These are phyloP conservation scores for Ophiostoma australiae DNA, from an alignment of 2,329 filamentous ascomycete species.

Conservation along the genomic window DNA sequence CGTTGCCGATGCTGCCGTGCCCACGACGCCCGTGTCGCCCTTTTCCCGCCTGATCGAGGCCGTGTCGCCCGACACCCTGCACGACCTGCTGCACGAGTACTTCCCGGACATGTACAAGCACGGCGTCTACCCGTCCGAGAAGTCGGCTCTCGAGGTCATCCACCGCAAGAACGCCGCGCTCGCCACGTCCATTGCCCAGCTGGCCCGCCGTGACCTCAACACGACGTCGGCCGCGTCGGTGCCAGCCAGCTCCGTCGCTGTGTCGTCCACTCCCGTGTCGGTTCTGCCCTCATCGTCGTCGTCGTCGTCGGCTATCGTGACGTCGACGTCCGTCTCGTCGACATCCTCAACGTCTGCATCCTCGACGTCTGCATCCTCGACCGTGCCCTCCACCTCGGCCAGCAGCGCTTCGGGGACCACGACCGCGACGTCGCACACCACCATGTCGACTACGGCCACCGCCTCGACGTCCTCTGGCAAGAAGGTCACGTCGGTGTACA, in stretches of 20 bases:
- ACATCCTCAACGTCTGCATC: conserved; percentile 14
- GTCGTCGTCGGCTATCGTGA: conserved; percentile 23
- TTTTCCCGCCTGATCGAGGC: conserved; percentile 29
- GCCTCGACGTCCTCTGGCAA: conserved; percentile 3
- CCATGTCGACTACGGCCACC: neutral
- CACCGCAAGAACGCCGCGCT: conserved; percentile 57
- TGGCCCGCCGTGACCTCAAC: conserved; percentile 52
- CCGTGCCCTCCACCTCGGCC: neutral
- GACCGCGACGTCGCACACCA: neutral
- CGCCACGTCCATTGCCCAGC: conserved; percentile 57
- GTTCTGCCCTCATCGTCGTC: conserved; percentile 12
- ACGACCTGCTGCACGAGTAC: conserved; percentile 61
- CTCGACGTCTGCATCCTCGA: conserved; percentile 24
- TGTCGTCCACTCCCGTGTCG: conserved; percentile 26
- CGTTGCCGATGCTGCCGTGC: neutral
- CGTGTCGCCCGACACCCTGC: conserved; percentile 41
- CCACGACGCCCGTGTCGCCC: conserved; percentile 14
- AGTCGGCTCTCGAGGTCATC: conserved; percentile 58
- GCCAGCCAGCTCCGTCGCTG: conserved; percentile 29
- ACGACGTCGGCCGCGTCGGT: conserved; percentile 29
- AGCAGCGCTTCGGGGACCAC: neutral
- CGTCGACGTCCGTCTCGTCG: neutral
- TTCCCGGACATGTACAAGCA: conserved; percentile 61
- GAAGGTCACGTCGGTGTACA: conserved; percentile 38
- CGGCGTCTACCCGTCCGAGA: conserved; percentile 62